phyloP scores from a whole-genome alignment of 2,329 filamentous ascomycete genomes.

The Calonectria pauciramosa region DNA sequence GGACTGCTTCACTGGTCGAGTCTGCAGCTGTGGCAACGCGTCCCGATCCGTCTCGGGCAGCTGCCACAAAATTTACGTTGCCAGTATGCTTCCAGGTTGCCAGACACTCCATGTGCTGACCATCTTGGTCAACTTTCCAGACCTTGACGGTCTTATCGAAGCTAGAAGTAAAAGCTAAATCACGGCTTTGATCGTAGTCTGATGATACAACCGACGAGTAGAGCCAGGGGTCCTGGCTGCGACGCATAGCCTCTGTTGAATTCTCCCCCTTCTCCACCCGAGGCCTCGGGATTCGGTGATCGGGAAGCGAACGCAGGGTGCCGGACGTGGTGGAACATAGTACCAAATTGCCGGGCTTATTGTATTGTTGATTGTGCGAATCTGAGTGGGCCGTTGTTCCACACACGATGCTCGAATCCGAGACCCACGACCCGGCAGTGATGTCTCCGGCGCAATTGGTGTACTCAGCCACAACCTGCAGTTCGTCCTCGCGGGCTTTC shows the following conservation, averaged over 20 bases:
- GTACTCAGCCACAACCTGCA: conserved; percentile 67
- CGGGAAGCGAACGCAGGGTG: conserved; percentile 64
- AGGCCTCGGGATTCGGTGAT: conserved; percentile 71
- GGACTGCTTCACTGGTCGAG: conserved; percentile 65
- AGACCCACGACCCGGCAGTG: conserved; percentile 69
- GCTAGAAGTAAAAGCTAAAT: conserved; percentile 69
- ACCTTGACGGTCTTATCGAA: conserved; percentile 74
- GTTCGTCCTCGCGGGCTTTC: conserved; percentile 63
- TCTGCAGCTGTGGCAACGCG: conserved; percentile 73
- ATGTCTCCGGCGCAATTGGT: conserved; percentile 74
- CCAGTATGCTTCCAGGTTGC: conserved; percentile 69
- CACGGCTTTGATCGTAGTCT: conserved; percentile 63
- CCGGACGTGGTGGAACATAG: conserved; percentile 63
- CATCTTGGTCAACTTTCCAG: conserved; percentile 61
- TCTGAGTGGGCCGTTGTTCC: conserved; percentile 75
- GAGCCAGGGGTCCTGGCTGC: conserved; percentile 73
- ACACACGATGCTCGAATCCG: conserved; percentile 68
- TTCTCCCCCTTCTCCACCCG: conserved; percentile 68
- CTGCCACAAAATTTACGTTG: conserved; percentile 74
- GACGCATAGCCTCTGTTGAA: conserved; percentile 67
- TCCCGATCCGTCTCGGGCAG: conserved; percentile 61
- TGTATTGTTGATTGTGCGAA: conserved; percentile 75
- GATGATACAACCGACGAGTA: conserved; percentile 75
- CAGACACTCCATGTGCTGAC: conserved; percentile 56
- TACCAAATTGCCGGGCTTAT: conserved; percentile 73